Base-by-base conservation (phyloP, 2,329 filamentous ascomycete genomes). In the Didymosphaeria variabile region DNA sequence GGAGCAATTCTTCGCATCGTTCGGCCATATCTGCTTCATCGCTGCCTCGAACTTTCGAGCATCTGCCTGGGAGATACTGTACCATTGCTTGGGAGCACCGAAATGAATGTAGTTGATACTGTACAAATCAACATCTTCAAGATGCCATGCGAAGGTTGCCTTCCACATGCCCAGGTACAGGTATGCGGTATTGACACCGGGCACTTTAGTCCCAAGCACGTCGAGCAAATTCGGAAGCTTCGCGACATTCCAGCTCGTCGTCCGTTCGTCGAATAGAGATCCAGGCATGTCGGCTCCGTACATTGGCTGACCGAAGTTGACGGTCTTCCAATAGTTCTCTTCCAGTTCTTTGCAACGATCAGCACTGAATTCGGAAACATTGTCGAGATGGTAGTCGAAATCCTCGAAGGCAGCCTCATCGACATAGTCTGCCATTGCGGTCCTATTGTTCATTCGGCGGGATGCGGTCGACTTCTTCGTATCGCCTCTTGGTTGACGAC, bases 71-170 rank as follows among this genome's bases (percentile, higher is more conserved):
- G 94, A 97, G 67, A 99, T 98, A 79, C 94, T 97, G 81, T 99
- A 99, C 95, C 95, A 99, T 78, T 99, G 95, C 80, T 99, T 99
- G 0, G 95, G 95, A 1, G 95, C 95, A 57, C 95, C 95, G 77
- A 99, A 99, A 75, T 99, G 95, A 61, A 99, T 93, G 78, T 97
- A 99, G 81, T 99, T 99, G 85, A 99, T 99, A 77, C 94, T 98
- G 87, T 99, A 99, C 5, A 99, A 87, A 81, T 99, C 95, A 45
- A 99, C 94, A 76, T 99, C 95, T 77, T 99, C 95, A 56, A 99
- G 82, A 85, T 99, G 95, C 95, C 95, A 99, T 9, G 95, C 95
- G 77, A 99, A 99, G 0, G 95, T 98, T 13, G 95, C 94, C 79
- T 98, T 98, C 95, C 95, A 99, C 95, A 99, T 99, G 46, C 95